Conservation (phyloP, 148 eudicot genomes). For the Rhododendron kiyosumense region DNA sequence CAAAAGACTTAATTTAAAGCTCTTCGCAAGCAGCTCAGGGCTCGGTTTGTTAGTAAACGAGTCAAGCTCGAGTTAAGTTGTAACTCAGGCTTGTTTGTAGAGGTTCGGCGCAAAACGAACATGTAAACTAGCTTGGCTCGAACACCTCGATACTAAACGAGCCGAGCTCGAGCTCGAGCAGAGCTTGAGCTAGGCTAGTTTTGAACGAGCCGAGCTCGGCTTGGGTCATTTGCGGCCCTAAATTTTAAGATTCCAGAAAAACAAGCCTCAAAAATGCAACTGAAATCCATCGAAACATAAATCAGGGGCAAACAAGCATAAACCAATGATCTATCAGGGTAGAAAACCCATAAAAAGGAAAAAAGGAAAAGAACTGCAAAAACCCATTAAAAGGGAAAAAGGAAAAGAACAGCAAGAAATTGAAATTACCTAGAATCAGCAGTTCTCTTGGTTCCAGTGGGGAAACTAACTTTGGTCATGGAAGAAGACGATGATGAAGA, state of each 20-base stretch:
- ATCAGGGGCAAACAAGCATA: neutral
- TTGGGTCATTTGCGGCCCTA: neutral
- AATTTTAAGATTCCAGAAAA: neutral
- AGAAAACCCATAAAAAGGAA: neutral
- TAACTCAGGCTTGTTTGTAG: neutral
- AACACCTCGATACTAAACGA: neutral
- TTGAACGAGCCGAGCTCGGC: neutral
- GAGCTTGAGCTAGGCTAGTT: neutral
- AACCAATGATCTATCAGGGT: neutral
- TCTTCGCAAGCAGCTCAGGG: neutral
- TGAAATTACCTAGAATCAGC: conserved; percentile 54
- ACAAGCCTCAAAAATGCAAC: neutral
- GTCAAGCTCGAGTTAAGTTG: neutral
- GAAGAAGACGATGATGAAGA: conserved; percentile 60
- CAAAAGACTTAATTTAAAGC: neutral
- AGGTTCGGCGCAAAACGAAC: neutral
- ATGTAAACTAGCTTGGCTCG: neutral
- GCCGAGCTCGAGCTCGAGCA: neutral
- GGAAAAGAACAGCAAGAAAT: neutral
- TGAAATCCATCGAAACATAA: neutral
- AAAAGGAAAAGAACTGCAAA: neutral
- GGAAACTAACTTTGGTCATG: conserved; percentile 21
- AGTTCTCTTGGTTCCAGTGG: conserved; percentile 62
- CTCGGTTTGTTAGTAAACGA: neutral
- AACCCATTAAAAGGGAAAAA: neutral